Conservation (phyloP, 306 rosid species). For the Abrus pulchellus region DNA sequence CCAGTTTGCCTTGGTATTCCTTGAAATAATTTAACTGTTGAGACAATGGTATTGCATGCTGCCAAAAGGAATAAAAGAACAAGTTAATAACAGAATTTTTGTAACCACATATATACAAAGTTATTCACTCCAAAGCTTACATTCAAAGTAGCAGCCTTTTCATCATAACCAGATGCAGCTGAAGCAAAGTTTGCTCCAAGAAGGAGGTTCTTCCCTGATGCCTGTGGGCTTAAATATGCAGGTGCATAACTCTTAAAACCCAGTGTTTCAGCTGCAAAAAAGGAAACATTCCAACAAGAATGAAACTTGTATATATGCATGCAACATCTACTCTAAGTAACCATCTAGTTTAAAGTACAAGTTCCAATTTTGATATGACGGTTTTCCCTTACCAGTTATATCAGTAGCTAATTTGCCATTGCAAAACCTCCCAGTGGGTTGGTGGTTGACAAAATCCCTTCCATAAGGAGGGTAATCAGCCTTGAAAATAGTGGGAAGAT, state of each 20-base stretch:
- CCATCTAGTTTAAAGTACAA: background rate
- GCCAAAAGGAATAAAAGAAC: slow-evolving; percentile 42
- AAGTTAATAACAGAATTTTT: background rate
- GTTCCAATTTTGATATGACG: background rate
- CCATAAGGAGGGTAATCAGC: slow-evolving; percentile 98
- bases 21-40: slow-evolving; percentile 76
- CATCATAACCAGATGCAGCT: slow-evolving; percentile 97
- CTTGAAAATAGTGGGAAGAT: slow-evolving; percentile 77
- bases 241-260: slow-evolving; percentile 82
- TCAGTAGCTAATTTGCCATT: slow-evolving; percentile 97
- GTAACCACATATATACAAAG: background rate
- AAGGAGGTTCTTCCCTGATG: slow-evolving; percentile 92
- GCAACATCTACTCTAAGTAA: background rate
- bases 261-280: slow-evolving; percentile 74
- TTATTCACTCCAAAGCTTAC: slow-evolving; percentile 54
- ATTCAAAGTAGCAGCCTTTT: slow-evolving; percentile 72
- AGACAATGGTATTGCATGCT: slow-evolving; percentile 93
- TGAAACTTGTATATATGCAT: slow-evolving; percentile 41
- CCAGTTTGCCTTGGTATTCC: slow-evolving; percentile 84
- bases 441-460: slow-evolving; percentile 83
- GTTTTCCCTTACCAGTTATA: slow-evolving; percentile 68
- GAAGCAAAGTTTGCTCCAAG: slow-evolving; percentile 96
- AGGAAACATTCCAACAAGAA: slow-evolving; percentile 33
- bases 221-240: slow-evolving; percentile 94
- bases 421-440: slow-evolving; percentile 94